Percentiles rank a stretch among this genome's conserved stretches.
These are phyloP conservation scores for Daldinia eschscholtzii DNA, from an alignment of 2,329 filamentous ascomycete genomes.

Conservation along the genomic window DNA sequence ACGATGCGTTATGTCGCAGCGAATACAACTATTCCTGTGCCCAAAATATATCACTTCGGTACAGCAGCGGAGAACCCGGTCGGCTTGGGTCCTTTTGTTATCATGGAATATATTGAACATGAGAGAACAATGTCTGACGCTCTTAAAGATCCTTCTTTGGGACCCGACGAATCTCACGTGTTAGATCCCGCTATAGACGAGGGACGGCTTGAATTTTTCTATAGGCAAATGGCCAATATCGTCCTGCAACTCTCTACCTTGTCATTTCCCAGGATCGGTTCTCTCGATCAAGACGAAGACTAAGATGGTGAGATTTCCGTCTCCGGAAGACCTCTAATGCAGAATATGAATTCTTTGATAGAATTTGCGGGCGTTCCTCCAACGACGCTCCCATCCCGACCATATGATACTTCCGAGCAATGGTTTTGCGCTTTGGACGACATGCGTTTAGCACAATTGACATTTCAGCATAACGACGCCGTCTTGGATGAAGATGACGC, in stretches of 20 bases:
- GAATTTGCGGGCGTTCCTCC: not conserved
- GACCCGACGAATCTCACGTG: conserved; percentile 45
- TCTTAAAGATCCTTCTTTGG: conserved; percentile 8
- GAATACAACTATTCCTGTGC: conserved; percentile 54
- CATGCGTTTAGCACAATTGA: not conserved
- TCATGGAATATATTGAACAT: conserved; percentile 55
- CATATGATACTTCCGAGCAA: not conserved
- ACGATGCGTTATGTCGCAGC: conserved; percentile 52
- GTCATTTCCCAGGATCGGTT: not conserved
- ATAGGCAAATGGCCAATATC: not conserved
- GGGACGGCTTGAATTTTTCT: conserved; percentile 39
- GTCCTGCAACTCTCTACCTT: not conserved
- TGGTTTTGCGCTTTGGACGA: not conserved
- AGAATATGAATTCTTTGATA: not conserved
- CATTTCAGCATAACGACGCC: conserved; percentile 5
- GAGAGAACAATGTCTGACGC: conserved; percentile 48
- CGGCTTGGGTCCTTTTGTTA: conserved; percentile 55
- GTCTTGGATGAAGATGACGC: conserved; percentile 52
- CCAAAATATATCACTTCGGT: conserved; percentile 51
- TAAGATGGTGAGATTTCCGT: not conserved
- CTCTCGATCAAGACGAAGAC: not conserved
- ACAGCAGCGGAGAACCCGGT: conserved; percentile 51
- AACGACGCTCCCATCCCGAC: not conserved
- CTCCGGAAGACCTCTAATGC: not conserved
- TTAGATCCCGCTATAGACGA: conserved; percentile 53